Base-by-base conservation (phyloP, 495 filamentous ascomycete species). In the Penicillium bialowiezense region DNA sequence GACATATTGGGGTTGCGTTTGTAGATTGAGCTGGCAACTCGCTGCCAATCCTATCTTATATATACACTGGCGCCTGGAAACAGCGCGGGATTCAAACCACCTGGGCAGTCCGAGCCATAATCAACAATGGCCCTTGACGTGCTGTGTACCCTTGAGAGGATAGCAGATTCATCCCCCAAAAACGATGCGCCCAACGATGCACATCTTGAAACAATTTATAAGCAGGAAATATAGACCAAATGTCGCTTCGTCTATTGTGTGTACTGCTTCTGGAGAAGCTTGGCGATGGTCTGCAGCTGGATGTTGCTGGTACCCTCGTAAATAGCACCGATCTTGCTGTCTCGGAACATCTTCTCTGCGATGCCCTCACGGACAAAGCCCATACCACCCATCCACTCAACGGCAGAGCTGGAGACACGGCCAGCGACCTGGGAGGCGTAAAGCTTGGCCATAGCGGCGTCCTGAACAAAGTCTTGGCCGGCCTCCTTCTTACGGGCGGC, bases 351-450 rank as follows among this genome's bases (percentile, higher is more conserved):
- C 82, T 99, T 99, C 84, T 99, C 93, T 3, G 95, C 93, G 52
- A 96, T 83, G 2, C 93, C 93, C 67, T 99, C 93, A 33, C 93
- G 77, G 31, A 97, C 93, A 58, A 99, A 99, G 7, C 83, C 84
- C 93, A 96, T 97, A 42, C 93, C 93, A 28, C 93, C 93, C 92
- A 97, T 97, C 93, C 95, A 97, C 72, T 97, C 93, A 14, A 99
- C 82, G 3, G 91, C 93, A 9, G 83, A 81, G 8, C 91, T 85
- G 41, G 88, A 87, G 17, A 97, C 92, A 42, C 83, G 82, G 13
- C 89, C 89, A 1, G 93, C 93, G 14, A 99, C 91, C 74, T 97
- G 95, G 10, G 86, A 91, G 3, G 93, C 84, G 65, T 85, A 97
- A 21, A 99, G 78, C 76, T 99, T 99, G 37, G 93, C 93, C 93